A percentile compares a stretch with the other conserved stretches of the same genome.
phyloP scores from a whole-genome alignment of 305 asterid genomes.

The Stenogyne calaminthoides region DNA sequence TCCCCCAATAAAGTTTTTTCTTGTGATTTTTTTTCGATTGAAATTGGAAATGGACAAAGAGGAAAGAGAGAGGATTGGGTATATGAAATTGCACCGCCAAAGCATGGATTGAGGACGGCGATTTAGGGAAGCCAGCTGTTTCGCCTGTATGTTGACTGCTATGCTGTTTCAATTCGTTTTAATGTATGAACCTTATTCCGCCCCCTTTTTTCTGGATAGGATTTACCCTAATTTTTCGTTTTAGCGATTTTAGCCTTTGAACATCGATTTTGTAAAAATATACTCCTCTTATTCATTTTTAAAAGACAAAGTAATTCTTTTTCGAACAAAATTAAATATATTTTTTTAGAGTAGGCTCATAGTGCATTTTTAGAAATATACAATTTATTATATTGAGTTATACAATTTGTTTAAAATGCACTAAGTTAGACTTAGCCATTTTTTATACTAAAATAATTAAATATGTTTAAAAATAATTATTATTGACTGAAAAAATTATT shows the following conservation, averaged over 20 bases:
- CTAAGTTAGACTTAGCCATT: too few species aligned
- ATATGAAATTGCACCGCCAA: conserved; percentile 27
- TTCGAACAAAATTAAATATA: too few species aligned
- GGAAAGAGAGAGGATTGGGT: background rate
- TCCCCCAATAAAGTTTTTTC: conserved; percentile 4
- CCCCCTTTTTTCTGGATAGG: background rate
- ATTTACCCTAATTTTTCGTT: background rate
- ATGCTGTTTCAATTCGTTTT: conserved; percentile 10
- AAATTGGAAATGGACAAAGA: background rate
- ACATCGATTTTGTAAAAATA: too few species aligned
- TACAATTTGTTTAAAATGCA: too few species aligned
- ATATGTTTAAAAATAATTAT: too few species aligned
- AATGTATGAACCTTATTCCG: background rate
- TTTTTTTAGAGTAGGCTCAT: too few species aligned
- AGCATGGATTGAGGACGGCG: conserved; percentile 37
- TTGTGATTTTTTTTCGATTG: background rate
- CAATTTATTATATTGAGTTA: too few species aligned
- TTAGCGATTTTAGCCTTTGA: background rate
- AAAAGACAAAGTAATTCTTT: too few species aligned
- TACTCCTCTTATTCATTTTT: too few species aligned
- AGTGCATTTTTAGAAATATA: too few species aligned
- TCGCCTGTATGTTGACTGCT: conserved; percentile 24
- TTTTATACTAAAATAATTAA: too few species aligned
- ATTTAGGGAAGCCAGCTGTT: conserved; percentile 32
- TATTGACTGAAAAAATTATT: too few species aligned